A percentile compares a stretch with the other conserved stretches of the same genome.
Evolutionary conservation across 495 filamentous ascomycete species (phyloP).

Genomic region (Aspergillus affinis): DNA sequence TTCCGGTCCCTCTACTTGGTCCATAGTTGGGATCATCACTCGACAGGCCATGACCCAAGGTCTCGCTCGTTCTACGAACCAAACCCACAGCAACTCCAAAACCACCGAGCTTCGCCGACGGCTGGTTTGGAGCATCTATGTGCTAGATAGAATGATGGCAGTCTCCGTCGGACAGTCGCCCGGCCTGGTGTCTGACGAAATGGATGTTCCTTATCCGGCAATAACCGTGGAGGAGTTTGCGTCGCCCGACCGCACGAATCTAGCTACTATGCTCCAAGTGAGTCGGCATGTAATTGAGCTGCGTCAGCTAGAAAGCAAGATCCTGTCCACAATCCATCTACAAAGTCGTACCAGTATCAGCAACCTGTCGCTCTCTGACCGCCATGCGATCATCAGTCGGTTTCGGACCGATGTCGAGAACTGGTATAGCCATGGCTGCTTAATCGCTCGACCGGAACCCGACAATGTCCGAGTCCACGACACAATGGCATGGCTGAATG

Average conservation of each 20-base stretch:
- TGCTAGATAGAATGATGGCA: slow-evolving; percentile 7
- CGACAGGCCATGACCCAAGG: slow-evolving; percentile 6
- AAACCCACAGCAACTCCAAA: too few relatives aligned
- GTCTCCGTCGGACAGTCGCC: slow-evolving; percentile 5
- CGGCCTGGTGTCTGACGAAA: neutral
- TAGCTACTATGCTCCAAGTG: slow-evolving; percentile 5
- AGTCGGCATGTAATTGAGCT: slow-evolving; percentile 9
- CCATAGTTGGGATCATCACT: slow-evolving; percentile 6
- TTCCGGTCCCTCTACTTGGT: neutral
- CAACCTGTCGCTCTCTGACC: neutral
- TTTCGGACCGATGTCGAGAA: slow-evolving; percentile 1
- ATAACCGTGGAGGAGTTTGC: slow-evolving; percentile 7
- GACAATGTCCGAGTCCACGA: slow-evolving; percentile 8
- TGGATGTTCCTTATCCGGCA: slow-evolving; percentile 1
- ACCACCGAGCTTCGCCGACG: slow-evolving; percentile 1
- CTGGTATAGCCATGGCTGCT: slow-evolving; percentile 8
- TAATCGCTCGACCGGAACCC: slow-evolving; percentile 5
- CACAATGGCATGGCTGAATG: slow-evolving; percentile 10
- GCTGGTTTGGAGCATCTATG: slow-evolving; percentile 7
- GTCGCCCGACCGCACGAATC: slow-evolving; percentile 2
- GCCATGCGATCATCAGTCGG: slow-evolving; percentile 1
- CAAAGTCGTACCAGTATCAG: neutral
- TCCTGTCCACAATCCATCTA: neutral
- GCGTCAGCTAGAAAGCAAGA: slow-evolving; percentile 5
- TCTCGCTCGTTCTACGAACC: neutral